Base-by-base conservation (phyloP, 225 moss, liverwort and hornwort species). In the Takakia lepidozioides region DNA sequence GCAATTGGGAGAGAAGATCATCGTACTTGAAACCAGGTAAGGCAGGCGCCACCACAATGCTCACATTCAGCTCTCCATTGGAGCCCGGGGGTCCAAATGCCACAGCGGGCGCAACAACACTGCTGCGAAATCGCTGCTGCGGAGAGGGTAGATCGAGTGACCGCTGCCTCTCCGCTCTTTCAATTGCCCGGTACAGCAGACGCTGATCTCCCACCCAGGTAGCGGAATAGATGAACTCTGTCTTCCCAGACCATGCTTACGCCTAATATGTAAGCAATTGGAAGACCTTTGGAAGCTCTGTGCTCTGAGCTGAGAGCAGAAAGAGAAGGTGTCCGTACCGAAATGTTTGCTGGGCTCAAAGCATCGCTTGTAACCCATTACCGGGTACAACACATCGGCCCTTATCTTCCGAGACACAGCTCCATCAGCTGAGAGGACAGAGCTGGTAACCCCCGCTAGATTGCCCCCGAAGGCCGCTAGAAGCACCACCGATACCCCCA, bases 161-260 rank as follows among this genome's bases (percentile, higher is more conserved):
- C 25, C 93, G 71, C 55, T 89, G 86, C 37, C 68, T 69, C 56
- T 93, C 86, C 6, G 67, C 81, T 63, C 89, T 68, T 51, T 89
- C 81, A 18, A 73, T 75, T 9, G 93, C 90, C 43, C 87, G 70
- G 54, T 90, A 90, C 26, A 95, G 53, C 43, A 95, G 53, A 18
- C 83, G 82, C 69, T 95, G 90, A 62, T 95, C 93, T n/a, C 84
- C 90, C 2, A 95, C 86, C 93, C 90, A 95, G 9, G 59, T 58
- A 29, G 70, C 38, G 1, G 90, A 86, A 14, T 84, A 90, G 35
- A 90, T 54, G 39, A 95, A 95, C 49, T 90, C 86, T 88, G 81
- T 38, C 55, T 19, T 59, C 26, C 46, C n/a, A n/a, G n/a, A n/a
- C n/a, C n/a, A n/a, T n/a, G n/a, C n/a, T n/a, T n/a, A n/a, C n/a